Percentiles rank a stretch among this genome's conserved stretches.
Conservation (phyloP, 2,329 filamentous ascomycete species). For the Rutstroemia sp. region DNA sequence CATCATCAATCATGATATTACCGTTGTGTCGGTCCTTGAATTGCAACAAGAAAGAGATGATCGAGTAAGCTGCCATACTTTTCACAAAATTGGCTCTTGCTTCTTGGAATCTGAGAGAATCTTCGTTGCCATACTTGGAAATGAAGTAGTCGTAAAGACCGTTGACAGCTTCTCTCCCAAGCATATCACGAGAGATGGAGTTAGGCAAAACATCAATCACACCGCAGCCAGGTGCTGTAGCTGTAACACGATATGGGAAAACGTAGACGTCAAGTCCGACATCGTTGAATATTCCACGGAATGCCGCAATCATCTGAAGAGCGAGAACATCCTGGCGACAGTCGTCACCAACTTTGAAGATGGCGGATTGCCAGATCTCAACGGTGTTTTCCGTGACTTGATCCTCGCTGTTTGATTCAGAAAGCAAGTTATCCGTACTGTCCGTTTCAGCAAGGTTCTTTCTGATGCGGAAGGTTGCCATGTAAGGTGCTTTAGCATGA, state of each 20-base stretch:
- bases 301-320: constrained; percentile 95
- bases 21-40: constrained; percentile 99
- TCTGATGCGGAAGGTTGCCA: constrained; percentile 96
- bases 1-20: constrained; percentile 99
- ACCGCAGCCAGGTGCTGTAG: constrained; percentile 92
- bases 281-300: constrained; percentile 92
- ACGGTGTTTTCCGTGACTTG: constrained; percentile 49
- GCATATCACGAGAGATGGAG: constrained; percentile 97
- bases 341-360: constrained; percentile 99
- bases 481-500: constrained; percentile 96
- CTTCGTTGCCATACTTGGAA: constrained; percentile 93
- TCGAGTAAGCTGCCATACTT: constrained; percentile 96
- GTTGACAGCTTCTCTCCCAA: constrained; percentile 95
- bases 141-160: constrained; percentile 98
- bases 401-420: constrained; percentile 37
- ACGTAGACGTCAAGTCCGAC: constrained; percentile 96
- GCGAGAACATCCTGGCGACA: constrained; percentile 95
- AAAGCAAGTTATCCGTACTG: constrained; percentile 44
- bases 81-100: constrained; percentile 97
- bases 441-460: constrained; percentile 58
- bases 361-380: constrained; percentile 98
- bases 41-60: constrained; percentile 92
- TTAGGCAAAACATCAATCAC: constrained; percentile 98
- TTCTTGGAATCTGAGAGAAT: constrained; percentile 89
- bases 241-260: constrained; percentile 93